Evolutionary conservation across 345 rosid genomes (phyloP).

Genomic region (Hibiscus tridactylites): DNA sequence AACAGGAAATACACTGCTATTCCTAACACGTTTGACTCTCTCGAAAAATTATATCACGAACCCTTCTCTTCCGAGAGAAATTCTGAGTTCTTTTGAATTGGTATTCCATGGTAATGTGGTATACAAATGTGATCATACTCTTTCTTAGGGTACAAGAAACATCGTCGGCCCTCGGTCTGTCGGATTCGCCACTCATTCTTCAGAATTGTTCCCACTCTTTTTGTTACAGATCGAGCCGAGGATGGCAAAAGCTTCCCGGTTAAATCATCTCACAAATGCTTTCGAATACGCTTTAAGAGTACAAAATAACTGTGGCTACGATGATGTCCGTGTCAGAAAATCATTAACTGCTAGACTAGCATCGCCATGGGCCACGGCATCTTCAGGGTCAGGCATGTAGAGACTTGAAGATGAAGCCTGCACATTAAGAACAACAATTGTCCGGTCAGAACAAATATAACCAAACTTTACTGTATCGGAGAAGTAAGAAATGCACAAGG

Average conservation of each 20-base stretch:
- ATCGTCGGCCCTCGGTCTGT: neutral
- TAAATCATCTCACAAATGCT: slow-evolving; percentile 5
- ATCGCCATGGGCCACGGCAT: slow-evolving; percentile 94
- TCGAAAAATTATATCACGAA: no score
- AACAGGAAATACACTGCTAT: neutral
- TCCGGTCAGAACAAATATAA: neutral
- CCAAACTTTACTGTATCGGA: neutral
- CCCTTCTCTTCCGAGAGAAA: neutral
- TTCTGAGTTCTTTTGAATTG: neutral
- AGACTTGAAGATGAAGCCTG: slow-evolving; percentile 82
- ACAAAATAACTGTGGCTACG: slow-evolving; percentile 9
- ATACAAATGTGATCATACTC: slow-evolving; percentile 17
- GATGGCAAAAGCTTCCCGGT: neutral
- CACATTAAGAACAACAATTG: slow-evolving; percentile 8
- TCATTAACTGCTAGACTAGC: slow-evolving; percentile 80
- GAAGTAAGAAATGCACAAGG: neutral
- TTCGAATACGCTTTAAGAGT: neutral
- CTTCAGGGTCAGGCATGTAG: slow-evolving; percentile 92
- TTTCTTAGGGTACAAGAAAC: slow-evolving; percentile 15
- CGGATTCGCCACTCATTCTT: neutral
- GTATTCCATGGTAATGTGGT: slow-evolving; percentile 16
- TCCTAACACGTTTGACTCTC: neutral
- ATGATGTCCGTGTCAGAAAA: slow-evolving; percentile 58
- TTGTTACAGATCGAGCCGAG: neutral
- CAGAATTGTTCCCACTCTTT: neutral